These are phyloP conservation scores for Golovinomyces cichoracearum DNA, from an alignment of 2,329 filamentous ascomycete species.

Conservation along the genomic window DNA sequence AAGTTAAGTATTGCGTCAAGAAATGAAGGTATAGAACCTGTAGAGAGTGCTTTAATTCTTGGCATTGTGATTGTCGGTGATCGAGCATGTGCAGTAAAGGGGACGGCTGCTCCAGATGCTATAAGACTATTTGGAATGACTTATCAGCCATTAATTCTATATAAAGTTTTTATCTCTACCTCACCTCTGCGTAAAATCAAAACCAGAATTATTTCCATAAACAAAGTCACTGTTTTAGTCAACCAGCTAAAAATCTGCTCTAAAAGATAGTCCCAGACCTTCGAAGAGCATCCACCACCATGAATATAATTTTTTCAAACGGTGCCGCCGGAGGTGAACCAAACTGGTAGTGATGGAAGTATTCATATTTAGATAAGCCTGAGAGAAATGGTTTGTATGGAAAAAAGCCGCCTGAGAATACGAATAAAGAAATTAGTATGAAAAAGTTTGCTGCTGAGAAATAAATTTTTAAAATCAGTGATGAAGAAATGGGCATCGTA, in stretches of 20 bases:
- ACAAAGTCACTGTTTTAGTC: constrained; percentile 55
- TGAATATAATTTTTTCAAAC: constrained; percentile 81
- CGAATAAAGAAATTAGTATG: constrained; percentile 44
- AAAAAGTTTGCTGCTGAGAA: constrained; percentile 48
- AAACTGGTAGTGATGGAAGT: constrained; percentile 21
- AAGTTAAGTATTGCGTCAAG: constrained; percentile 92
- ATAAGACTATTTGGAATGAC: constrained; percentile 7
- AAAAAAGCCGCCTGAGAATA: constrained; percentile 83
- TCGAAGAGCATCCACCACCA: constrained; percentile 87
- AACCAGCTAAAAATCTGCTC: constrained; percentile 7
- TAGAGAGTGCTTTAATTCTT: constrained; percentile 86
- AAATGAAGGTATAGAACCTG: constrained; percentile 93
- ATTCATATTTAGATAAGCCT: constrained; percentile 47
- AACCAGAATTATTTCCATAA: constrained; percentile 54
- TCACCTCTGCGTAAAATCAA: constrained; percentile 71
- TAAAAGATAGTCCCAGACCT: constrained; percentile 27
- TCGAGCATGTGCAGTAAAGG: constrained; percentile 87
- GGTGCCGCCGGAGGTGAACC: constrained; percentile 34
- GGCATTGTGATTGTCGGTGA: constrained; percentile 98
- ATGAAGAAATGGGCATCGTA: not conserved
- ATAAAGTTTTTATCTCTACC: constrained; percentile 3
- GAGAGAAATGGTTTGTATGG: constrained; percentile 88
- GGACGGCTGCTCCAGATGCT: constrained; percentile 53
- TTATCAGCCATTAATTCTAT: not conserved
- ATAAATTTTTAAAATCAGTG: not conserved